Evolutionary conservation across 345 rosid species (phyloP).

Genomic region (Salix dunnii): DNA sequence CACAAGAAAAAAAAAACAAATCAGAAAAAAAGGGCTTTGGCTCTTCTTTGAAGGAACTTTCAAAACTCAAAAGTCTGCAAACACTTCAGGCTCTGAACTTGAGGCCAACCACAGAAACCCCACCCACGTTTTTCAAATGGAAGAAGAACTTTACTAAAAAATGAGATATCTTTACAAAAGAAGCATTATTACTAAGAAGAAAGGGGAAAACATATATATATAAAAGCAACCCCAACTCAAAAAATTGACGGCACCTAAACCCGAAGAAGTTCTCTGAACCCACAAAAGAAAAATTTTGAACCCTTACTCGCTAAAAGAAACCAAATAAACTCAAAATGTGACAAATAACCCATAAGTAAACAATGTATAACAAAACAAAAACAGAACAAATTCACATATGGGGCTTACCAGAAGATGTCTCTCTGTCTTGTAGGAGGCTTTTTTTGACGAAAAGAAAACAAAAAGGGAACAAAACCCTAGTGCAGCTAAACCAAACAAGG

Average conservation of each 20-base stretch:
- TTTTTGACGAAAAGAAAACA: too few species aligned
- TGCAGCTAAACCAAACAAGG: too few species aligned
- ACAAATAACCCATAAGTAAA: neutral
- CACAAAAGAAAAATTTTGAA: neutral
- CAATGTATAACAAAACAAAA: neutral
- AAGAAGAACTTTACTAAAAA: neutral
- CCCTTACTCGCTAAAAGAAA: neutral
- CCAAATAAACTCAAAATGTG: neutral
- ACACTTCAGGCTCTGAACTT: neutral
- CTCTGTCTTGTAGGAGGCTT: too few species aligned
- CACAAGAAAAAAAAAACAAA: neutral
- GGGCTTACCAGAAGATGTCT: conserved; percentile 4
- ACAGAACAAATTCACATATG: neutral
- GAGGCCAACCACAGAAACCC: neutral
- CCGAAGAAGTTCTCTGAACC: neutral
- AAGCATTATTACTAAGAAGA: neutral
- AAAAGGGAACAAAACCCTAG: too few species aligned
- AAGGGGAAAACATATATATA: neutral
- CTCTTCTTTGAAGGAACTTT: neutral
- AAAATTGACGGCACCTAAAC: neutral
- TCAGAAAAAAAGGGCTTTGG: neutral
- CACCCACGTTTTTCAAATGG: conserved; percentile 1
- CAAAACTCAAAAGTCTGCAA: neutral
- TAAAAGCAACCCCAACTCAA: neutral
- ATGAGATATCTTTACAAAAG: neutral